Conservation (phyloP, 106 monocot genomes). For the Amphibolis antarctica region DNA sequence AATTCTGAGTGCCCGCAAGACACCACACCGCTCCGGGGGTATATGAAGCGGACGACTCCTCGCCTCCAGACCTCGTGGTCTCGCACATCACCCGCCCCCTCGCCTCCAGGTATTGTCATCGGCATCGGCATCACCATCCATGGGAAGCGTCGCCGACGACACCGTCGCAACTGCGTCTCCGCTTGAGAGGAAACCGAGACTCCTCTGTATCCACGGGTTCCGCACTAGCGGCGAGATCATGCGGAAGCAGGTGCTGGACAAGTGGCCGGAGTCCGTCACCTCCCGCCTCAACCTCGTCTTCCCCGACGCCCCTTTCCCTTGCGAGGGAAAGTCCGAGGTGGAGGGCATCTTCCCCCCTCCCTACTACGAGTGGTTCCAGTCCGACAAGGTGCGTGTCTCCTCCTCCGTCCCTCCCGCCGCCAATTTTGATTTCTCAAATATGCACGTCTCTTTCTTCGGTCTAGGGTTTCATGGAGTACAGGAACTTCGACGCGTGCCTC, state of each 20-base stretch:
- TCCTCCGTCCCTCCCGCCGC: not conserved
- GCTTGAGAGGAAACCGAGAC: slow-evolving; percentile 23
- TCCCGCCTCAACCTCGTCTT: slow-evolving; percentile 72
- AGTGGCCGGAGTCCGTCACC: slow-evolving; percentile 73
- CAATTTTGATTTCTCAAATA: not conserved
- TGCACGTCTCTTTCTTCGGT: not conserved
- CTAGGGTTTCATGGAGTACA: slow-evolving; percentile 50
- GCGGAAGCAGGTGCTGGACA: slow-evolving; percentile 64
- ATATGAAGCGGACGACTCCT: too few species aligned
- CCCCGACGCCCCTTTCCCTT: slow-evolving; percentile 69
- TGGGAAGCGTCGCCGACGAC: slow-evolving; percentile 28
- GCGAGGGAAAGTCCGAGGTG: slow-evolving; percentile 77
- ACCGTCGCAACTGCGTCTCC: not conserved
- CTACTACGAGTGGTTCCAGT: slow-evolving; percentile 97
- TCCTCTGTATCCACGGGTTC: slow-evolving; percentile 95
- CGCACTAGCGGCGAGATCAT: slow-evolving; percentile 90
- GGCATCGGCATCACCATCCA: too few species aligned
- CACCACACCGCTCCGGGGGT: too few species aligned
- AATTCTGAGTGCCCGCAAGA: too few species aligned
- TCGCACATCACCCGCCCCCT: too few species aligned
- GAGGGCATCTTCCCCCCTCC: slow-evolving; percentile 81
- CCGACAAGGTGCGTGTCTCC: slow-evolving; percentile 38
- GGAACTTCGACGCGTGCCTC: slow-evolving; percentile 68
- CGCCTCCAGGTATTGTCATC: too few species aligned
- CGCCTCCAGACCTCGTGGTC: too few species aligned